Percentiles rank a stretch among this genome's conserved stretches.
These are phyloP conservation scores for Hypericum androsaemum DNA, from an alignment of 345 rosid genomes.

Conservation along the genomic window DNA sequence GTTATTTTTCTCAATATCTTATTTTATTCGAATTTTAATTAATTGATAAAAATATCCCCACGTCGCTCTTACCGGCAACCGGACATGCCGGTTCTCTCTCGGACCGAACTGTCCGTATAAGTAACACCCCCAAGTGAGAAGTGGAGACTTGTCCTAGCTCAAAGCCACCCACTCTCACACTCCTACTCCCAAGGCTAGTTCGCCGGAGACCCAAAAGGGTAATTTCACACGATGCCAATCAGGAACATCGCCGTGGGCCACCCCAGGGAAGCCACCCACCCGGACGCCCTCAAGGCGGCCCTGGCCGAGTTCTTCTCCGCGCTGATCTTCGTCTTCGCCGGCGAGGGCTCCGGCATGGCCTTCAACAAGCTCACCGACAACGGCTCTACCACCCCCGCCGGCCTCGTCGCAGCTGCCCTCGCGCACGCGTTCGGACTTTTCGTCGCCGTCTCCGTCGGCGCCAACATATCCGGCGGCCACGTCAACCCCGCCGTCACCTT, in stretches of 20 bases:
- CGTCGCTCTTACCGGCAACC: neutral
- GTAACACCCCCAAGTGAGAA: neutral
- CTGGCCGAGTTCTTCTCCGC: constrained; percentile 8
- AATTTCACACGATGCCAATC: constrained; percentile 1
- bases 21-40: too few relatives aligned
- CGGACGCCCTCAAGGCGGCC: constrained; percentile 2
- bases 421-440: constrained; percentile 3
- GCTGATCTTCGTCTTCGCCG: constrained; percentile 7
- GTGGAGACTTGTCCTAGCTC: neutral
- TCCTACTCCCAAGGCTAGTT: neutral
- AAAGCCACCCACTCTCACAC: neutral
- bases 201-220: neutral
- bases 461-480: constrained; percentile 8
- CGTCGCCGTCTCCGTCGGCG: constrained; percentile 4
- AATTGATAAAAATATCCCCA: too few relatives aligned
- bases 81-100: neutral
- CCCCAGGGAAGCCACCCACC: neutral
- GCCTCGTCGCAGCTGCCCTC: constrained; percentile 1
- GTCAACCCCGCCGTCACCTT: constrained; percentile 9
- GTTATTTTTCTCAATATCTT: too few relatives aligned
- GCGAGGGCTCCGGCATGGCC: constrained; percentile 4
- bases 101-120: neutral
- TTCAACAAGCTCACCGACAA: constrained; percentile 4
- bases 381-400: constrained; percentile 2
- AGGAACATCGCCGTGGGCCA: constrained; percentile 1